Conservation (phyloP, 176 grass and related monocot genomes). For the Avena atlantica region DNA sequence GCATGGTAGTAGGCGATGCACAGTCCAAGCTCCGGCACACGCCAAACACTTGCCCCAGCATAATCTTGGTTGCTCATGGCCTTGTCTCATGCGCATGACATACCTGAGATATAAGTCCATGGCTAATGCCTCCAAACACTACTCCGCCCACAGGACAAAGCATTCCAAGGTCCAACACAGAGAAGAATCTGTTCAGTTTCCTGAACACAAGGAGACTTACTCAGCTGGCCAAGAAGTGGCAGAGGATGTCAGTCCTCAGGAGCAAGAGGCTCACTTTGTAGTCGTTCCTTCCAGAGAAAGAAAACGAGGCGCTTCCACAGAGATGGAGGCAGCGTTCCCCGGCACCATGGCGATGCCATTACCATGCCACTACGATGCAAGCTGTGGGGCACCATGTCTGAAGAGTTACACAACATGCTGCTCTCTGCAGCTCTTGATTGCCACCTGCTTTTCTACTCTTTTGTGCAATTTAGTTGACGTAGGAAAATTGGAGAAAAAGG, state of each 20-base stretch:
- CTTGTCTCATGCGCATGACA: background rate
- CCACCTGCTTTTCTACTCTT: background rate
- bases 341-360: conserved; percentile 39
- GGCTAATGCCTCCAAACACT: background rate
- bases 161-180: background rate
- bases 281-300: background rate
- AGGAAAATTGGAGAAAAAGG: background rate
- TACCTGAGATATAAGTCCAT: conserved; percentile 5
- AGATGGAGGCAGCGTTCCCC: conserved; percentile 38
- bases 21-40: background rate
- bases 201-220: conserved; percentile 35
- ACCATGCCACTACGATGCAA: too few species aligned
- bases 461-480: background rate
- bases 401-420: background rate
- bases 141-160: background rate
- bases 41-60: background rate
- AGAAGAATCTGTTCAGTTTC: background rate
- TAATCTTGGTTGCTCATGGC: background rate
- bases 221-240: conserved; percentile 50
- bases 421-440: conserved; percentile 31
- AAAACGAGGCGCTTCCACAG: background rate
- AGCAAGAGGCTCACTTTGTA: background rate
- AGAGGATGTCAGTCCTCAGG: conserved; percentile 18
- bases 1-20: background rate
- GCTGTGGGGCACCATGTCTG: background rate